A percentile compares a stretch with the other conserved stretches of the same genome.
These are phyloP conservation scores for Alloteropsis angusta DNA, from an alignment of 202 grass and related monocot species.

Conservation along the genomic window DNA sequence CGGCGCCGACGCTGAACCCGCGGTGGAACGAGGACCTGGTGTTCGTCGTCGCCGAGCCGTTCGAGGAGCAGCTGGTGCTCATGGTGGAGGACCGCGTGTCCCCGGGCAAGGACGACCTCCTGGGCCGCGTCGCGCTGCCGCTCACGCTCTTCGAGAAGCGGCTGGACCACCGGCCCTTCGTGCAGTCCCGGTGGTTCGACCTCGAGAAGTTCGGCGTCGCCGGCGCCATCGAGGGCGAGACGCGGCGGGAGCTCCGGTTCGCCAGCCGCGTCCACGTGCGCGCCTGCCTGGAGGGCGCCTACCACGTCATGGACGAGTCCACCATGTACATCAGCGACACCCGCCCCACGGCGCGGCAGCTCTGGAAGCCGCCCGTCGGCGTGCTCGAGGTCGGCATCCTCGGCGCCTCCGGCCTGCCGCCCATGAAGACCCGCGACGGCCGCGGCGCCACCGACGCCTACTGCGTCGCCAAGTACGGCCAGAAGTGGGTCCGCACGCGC, in stretches of 20 bases:
- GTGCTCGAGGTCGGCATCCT: slow-evolving; percentile 87
- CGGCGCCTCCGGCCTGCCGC: slow-evolving; percentile 51
- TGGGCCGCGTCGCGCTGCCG: slow-evolving; percentile 57
- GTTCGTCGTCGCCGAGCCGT: slow-evolving; percentile 85
- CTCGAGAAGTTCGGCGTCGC: slow-evolving; percentile 72
- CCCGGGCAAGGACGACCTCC: slow-evolving; percentile 70
- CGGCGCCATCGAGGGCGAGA: slow-evolving; percentile 59
- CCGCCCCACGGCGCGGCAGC: slow-evolving; percentile 69
- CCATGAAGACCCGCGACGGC: slow-evolving; percentile 71
- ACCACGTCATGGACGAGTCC: slow-evolving; percentile 97
- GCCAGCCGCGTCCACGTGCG: slow-evolving; percentile 71
- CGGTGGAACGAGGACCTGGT: slow-evolving; percentile 91
- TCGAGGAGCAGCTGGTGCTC: slow-evolving; percentile 89
- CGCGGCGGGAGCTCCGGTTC: slow-evolving; percentile 69
- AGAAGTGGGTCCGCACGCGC: slow-evolving; percentile 93
- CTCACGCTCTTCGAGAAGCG: slow-evolving; percentile 73
- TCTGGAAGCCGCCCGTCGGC: slow-evolving; percentile 69
- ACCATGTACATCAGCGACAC: slow-evolving; percentile 97
- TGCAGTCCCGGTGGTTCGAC: slow-evolving; percentile 80
- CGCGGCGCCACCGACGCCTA: slow-evolving; percentile 70
- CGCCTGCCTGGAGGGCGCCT: slow-evolving; percentile 78
- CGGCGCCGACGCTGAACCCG: slow-evolving; percentile 50
- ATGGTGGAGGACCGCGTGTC: slow-evolving; percentile 62
- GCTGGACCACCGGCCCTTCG: slow-evolving; percentile 75
- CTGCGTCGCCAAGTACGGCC: slow-evolving; percentile 90